Percentiles rank a stretch among this genome's conserved stretches.
Evolutionary conservation across 768 basidiomycete genomes (phyloP).

Genomic region (Cystoderma amianthinum): DNA sequence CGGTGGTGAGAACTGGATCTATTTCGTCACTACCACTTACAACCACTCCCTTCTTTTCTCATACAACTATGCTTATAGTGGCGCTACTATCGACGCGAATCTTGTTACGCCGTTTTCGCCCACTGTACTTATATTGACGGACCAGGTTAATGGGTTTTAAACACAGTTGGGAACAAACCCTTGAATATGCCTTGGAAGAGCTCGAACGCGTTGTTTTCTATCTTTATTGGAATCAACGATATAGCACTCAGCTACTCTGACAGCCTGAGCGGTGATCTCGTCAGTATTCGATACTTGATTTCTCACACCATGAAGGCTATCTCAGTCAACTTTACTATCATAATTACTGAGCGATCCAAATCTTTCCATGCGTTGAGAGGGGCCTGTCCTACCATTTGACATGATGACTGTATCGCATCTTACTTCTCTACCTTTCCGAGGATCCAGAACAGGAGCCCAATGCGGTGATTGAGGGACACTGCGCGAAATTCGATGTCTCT

Average conservation of each 20-base stretch:
- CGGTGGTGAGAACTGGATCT: slow-evolving; percentile 57
- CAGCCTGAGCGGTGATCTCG: slow-evolving; percentile 38
- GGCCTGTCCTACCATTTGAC: no score
- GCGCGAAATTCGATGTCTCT: no score
- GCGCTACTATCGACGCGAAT: slow-evolving; percentile 53
- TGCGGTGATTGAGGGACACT: no score
- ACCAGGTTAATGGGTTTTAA: slow-evolving; percentile 59
- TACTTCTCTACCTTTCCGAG: no score
- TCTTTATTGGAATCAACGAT: slow-evolving; percentile 75
- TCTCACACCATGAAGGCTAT: no score
- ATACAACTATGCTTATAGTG: slow-evolving; percentile 64
- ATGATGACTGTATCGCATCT: no score
- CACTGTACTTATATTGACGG: slow-evolving; percentile 44
- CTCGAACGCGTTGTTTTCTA: slow-evolving; percentile 49
- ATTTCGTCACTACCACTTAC: slow-evolving; percentile 40
- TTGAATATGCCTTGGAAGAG: slow-evolving; percentile 48
- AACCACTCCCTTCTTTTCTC: slow-evolving; percentile 50
- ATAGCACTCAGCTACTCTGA: slow-evolving; percentile 47
- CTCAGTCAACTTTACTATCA: no score
- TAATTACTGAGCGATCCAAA: no score
- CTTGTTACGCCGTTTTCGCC: slow-evolving; percentile 49
- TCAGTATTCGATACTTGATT: no score
- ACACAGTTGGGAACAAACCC: slow-evolving; percentile 38
- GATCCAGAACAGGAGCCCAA: no score
- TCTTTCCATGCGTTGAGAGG: no score